A percentile compares a stretch with the other conserved stretches of the same genome.
Evolutionary conservation across 768 basidiomycete genomes (phyloP).

Genomic region (Austroboletus eburneus): DNA sequence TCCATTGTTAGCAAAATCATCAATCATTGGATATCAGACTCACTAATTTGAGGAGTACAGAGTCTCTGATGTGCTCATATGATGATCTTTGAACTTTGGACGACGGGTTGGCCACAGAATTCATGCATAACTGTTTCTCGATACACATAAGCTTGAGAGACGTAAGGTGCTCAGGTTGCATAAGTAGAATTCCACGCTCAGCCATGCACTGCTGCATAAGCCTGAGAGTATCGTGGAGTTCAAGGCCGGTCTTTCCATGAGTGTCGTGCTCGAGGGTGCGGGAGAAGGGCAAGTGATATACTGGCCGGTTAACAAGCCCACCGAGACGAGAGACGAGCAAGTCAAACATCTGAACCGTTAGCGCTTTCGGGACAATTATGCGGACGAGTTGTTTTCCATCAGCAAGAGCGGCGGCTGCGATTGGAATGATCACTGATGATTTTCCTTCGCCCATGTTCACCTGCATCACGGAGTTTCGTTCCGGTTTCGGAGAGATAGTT

Average conservation of each 20-base stretch:
- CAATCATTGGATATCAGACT: too few relatives aligned
- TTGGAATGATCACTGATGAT: slow-evolving; percentile 41
- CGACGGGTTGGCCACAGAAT: neutral
- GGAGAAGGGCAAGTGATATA: too few relatives aligned
- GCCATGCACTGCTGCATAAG: too few relatives aligned
- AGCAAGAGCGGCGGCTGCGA: slow-evolving; percentile 37
- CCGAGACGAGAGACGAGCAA: slow-evolving; percentile 37
- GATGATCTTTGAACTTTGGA: neutral
- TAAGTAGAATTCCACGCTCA: too few relatives aligned
- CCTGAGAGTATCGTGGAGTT: slow-evolving; percentile 7
- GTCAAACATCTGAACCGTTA: slow-evolving; percentile 32
- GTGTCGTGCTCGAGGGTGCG: slow-evolving; percentile 27
- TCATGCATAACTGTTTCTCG: too few relatives aligned
- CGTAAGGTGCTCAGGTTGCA: too few relatives aligned
- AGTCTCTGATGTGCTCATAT: too few relatives aligned
- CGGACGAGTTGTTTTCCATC: slow-evolving; percentile 40
- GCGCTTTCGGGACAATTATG: too few relatives aligned
- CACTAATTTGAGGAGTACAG: too few relatives aligned
- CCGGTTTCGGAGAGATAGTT: slow-evolving; percentile 38
- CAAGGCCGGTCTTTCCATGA: neutral
- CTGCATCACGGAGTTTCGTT: slow-evolving; percentile 40
- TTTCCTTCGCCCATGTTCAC: too few relatives aligned
- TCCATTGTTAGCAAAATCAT: too few relatives aligned
- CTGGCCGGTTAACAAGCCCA: slow-evolving; percentile 39
- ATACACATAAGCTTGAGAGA: too few relatives aligned